phyloP scores from a whole-genome alignment of 768 basidiomycete genomes.

The Trametes elegans region DNA sequence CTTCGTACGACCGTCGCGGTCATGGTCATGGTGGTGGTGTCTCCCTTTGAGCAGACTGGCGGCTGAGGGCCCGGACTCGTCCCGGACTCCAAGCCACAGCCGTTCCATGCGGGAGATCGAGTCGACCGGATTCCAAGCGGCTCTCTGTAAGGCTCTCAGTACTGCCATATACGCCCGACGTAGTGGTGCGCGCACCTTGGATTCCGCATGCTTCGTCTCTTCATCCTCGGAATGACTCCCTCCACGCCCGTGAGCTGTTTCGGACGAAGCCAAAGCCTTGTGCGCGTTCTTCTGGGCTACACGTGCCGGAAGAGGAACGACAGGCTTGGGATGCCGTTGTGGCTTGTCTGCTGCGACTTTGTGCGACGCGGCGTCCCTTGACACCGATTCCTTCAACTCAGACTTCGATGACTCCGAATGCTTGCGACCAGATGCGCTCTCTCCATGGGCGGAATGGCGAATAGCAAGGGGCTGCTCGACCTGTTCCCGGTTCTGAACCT shows the following conservation, averaged over 20 bases:
- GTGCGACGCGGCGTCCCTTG: background rate
- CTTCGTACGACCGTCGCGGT: slow-evolving; percentile 16
- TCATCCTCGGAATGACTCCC: too few species aligned
- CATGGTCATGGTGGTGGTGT: slow-evolving; percentile 21
- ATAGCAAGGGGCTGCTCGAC: background rate
- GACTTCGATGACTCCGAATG: background rate
- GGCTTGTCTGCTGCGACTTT: background rate
- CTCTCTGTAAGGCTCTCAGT: slow-evolving; percentile 11
- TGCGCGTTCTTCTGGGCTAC: slow-evolving; percentile 1
- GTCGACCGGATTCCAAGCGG: slow-evolving; percentile 15
- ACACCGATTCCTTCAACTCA: background rate
- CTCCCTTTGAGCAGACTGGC: slow-evolving; percentile 3
- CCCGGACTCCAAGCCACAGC: slow-evolving; percentile 19
- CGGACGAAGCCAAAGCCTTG: background rate
- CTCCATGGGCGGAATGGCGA: slow-evolving; percentile 17
- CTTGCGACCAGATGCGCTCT: background rate
- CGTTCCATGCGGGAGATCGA: slow-evolving; percentile 20
- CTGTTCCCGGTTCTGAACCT: slow-evolving; percentile 15
- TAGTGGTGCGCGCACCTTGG: background rate
- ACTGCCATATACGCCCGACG: background rate
- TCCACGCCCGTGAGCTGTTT: background rate
- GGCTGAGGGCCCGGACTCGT: background rate
- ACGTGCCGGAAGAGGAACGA: slow-evolving; percentile 8
- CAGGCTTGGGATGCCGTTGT: slow-evolving; percentile 7
- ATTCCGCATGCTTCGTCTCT: background rate